Base-by-base conservation (phyloP, 2,329 filamentous ascomycete genomes). In the Colletotrichum sp. region DNA sequence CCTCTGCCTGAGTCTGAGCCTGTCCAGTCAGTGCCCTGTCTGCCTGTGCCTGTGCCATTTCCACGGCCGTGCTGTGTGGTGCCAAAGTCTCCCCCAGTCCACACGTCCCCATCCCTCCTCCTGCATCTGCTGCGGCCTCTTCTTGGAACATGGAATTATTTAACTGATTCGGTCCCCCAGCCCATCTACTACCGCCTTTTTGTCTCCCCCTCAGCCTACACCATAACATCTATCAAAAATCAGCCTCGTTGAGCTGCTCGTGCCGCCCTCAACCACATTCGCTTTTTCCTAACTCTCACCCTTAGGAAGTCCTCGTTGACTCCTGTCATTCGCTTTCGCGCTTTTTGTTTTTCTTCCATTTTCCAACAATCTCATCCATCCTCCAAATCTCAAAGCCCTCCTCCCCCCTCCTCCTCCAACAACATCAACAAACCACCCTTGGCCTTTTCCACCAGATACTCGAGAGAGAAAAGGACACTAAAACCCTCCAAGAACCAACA, bases 291-390 rank as follows among this genome's bases (percentile, higher is more conserved):
- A 84, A 81, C 81, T 80, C 73, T 76, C 76, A 80, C 84, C 83
- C 82, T 84, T 90, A 92, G 92, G 92, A 93, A 93, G 91, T 92
- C 92, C 92, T 93, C 92, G 92, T 89, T 87, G 92, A 89, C 92
- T 93, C 92, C 92, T 92, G 91, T 93, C 92, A 92, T 91, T 93
- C 92, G 92, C 92, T 93, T 92, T 87, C 85, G 84, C 83, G 85
- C 88, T 88, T 86, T 85, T 85, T 49, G 39, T 84, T 86, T 87
- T 86, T 85, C 83, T 84, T 84, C 81, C 82, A 81, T 85, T 82
- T 81, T 81, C 82, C 83, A 30, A 22, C 55, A 76, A 29, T 49
- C 65, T 68, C 69, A 55, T 66, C 65, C 67, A 72, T 27, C 83
- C 80, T 80, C 78, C 78, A 49, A 49, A 49, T n/a, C 39, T 49